Evolutionary conservation across 1,284 basidiomycete species (phyloP).

Genomic region (Ceratobasidium sp.): DNA sequence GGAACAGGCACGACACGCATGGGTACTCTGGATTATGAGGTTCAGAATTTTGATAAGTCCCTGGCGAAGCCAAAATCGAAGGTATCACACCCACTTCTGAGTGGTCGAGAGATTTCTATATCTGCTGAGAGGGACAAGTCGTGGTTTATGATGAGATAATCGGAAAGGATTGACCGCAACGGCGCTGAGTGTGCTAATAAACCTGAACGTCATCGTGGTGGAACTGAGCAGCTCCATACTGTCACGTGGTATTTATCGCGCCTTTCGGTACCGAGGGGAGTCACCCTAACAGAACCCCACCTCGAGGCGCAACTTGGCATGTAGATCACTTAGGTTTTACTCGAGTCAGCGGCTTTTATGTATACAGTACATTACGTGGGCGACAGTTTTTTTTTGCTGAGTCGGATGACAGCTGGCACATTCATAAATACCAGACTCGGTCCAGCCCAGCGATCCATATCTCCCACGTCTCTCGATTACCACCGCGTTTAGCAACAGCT

Average conservation of each 20-base stretch:
- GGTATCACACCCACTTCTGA: background rate
- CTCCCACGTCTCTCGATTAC: background rate
- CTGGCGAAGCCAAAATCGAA: background rate
- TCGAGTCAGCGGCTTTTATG: slow-evolving; percentile 11
- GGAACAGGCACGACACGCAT: slow-evolving; percentile 85
- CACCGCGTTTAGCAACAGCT: background rate
- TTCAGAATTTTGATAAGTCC: background rate
- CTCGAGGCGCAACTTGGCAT: background rate
- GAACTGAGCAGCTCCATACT: slow-evolving; percentile 14
- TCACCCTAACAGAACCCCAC: background rate
- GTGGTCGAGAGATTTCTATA: slow-evolving; percentile 5
- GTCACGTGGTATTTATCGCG: too few species aligned
- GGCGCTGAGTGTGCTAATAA: background rate
- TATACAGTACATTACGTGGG: background rate
- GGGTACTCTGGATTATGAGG: slow-evolving; percentile 4
- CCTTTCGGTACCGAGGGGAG: slow-evolving; percentile 19
- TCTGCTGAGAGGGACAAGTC: background rate
- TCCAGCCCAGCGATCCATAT: background rate
- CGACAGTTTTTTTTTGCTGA: slow-evolving; percentile 10
- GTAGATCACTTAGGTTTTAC: background rate
- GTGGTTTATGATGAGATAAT: background rate
- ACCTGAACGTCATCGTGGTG: slow-evolving; percentile 21
- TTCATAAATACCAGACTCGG: background rate
- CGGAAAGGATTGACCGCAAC: background rate
- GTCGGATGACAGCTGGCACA: background rate